Evolutionary conservation across 345 rosid genomes (phyloP).

Genomic region (Sisymbrium irio): DNA sequence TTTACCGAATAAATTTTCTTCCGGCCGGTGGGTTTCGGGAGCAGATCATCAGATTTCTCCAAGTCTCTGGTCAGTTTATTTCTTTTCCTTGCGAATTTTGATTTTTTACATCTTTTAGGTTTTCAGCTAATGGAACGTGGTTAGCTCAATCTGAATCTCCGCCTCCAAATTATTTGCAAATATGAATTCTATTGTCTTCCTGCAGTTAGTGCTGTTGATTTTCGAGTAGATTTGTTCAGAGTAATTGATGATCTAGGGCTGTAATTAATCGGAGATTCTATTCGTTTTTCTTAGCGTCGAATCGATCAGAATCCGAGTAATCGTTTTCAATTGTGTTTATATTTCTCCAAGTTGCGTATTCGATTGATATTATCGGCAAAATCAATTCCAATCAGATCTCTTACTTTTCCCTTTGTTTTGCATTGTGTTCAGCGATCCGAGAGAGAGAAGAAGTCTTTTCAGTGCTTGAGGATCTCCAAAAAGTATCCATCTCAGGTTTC

Average conservation of each 20-base stretch:
- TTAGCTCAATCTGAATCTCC: neutral
- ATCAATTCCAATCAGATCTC: slow-evolving; percentile 13
- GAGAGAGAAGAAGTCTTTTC: neutral
- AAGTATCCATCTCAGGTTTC: neutral
- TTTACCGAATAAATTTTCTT: neutral
- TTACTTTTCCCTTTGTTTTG: neutral
- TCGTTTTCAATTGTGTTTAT: neutral
- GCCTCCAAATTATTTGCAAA: neutral
- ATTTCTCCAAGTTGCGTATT: neutral
- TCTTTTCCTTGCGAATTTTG: neutral
- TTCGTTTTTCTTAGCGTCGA: neutral
- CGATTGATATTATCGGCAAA: neutral
- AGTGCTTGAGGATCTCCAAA: slow-evolving; percentile 15
- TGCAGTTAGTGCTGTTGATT: neutral
- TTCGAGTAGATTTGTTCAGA: slow-evolving; percentile 7
- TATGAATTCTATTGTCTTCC: neutral
- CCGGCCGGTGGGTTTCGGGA: slow-evolving; percentile 26
- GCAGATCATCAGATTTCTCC: slow-evolving; percentile 26
- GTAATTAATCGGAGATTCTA: neutral
- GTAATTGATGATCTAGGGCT: slow-evolving; percentile 8
- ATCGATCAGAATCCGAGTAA: neutral
- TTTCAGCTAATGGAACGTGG: neutral
- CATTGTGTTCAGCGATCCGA: slow-evolving; percentile 30
- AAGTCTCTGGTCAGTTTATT: slow-evolving; percentile 23
- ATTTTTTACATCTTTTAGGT: neutral